Evolutionary conservation across 306 rosid species (phyloP).

Genomic region (Gillenia trifoliata): DNA sequence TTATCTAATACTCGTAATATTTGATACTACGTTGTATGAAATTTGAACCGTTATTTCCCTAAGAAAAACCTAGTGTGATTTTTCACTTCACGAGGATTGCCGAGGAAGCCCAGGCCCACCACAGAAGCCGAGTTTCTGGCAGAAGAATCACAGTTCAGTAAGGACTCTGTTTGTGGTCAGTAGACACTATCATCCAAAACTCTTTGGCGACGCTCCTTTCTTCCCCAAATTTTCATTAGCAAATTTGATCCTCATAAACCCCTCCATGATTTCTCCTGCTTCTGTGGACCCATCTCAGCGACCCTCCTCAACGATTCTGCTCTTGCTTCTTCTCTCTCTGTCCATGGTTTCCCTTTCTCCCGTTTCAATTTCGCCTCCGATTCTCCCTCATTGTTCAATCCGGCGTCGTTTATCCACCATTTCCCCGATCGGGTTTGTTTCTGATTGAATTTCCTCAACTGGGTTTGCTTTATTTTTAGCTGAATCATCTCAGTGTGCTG

Average conservation of each 20-base stretch:
- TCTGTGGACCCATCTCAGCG: slow-evolving; percentile 7
- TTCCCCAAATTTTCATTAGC: background rate
- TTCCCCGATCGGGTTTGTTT: slow-evolving; percentile 21
- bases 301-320: background rate
- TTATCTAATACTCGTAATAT: no score
- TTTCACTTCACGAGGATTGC: no score
- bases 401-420: background rate
- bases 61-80: no score
- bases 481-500: background rate
- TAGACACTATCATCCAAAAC: background rate
- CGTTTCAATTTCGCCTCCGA: background rate
- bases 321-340: background rate
- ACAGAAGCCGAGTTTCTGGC: background rate
- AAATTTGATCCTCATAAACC: slow-evolving; percentile 4
- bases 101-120: background rate
- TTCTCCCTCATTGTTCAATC: background rate
- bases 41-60: no score
- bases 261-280: background rate
- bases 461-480: slow-evolving; percentile 24
- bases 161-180: background rate
- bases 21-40: no score
- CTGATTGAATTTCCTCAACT: slow-evolving; percentile 25
- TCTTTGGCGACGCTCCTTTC: background rate
- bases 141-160: background rate
- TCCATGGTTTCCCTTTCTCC: background rate